Conservation (phyloP, 73 alveolate species). For the Paramecium biaurelia region DNA sequence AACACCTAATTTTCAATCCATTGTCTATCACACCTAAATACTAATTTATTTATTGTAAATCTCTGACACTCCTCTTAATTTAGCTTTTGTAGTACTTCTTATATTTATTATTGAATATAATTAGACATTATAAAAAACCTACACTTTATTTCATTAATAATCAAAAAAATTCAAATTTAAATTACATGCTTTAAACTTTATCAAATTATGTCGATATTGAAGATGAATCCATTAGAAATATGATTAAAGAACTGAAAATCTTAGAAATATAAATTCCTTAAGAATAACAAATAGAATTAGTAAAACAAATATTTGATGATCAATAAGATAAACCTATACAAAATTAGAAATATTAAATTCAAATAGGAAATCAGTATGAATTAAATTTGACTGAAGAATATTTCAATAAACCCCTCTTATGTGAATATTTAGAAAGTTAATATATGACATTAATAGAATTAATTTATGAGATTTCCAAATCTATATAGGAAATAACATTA, state of each 20-base stretch:
- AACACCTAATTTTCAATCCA: too few relatives aligned
- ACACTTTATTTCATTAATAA: neutral
- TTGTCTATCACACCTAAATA: too few relatives aligned
- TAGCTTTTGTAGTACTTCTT: neutral
- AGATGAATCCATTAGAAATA: neutral
- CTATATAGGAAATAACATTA: neutral
- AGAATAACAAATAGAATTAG: neutral
- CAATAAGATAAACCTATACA: neutral
- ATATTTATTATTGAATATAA: too few relatives aligned
- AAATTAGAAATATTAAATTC: neutral
- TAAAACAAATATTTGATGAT: neutral
- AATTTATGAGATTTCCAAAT: neutral
- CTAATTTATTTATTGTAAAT: too few relatives aligned
- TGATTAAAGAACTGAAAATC: neutral
- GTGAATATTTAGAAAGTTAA: neutral
- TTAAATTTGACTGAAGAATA: neutral
- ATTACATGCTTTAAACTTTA: neutral
- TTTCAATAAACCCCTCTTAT: neutral
- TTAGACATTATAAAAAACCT: too few relatives aligned
- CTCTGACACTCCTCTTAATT: too few relatives aligned
- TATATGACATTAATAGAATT: neutral
- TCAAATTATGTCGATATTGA: neutral
- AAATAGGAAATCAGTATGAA: neutral
- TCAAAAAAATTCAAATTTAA: neutral
- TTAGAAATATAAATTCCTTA: neutral